These are phyloP conservation scores for Francoa sonchifolia DNA, from an alignment of 441 rosid genomes.

Conservation along the genomic window DNA sequence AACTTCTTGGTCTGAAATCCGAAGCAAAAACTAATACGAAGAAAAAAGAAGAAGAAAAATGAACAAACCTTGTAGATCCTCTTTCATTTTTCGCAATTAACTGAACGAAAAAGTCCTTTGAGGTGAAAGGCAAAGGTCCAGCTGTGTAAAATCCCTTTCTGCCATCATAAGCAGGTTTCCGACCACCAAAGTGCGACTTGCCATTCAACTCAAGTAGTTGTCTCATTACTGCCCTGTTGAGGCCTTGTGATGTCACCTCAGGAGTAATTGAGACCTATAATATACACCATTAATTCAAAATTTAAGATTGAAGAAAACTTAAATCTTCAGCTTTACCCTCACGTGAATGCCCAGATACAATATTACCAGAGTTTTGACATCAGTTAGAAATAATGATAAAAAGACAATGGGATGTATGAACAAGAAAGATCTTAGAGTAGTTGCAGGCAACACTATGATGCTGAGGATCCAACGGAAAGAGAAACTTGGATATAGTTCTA, in stretches of 20 bases:
- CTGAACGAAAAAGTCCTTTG: not conserved
- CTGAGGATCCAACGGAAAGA: too few relatives aligned
- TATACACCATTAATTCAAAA: not conserved
- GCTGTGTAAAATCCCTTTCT: not conserved
- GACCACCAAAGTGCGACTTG: not conserved
- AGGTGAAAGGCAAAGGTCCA: not conserved
- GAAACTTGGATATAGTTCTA: too few relatives aligned
- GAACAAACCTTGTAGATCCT: not conserved
- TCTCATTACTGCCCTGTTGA: not conserved
- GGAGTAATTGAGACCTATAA: not conserved
- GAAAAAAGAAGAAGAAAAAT: not conserved
- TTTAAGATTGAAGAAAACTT: not conserved
- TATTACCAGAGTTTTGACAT: too few relatives aligned
- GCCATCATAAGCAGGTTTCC: constrained; percentile 1
- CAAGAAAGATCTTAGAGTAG: too few relatives aligned
- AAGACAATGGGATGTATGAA: too few relatives aligned
- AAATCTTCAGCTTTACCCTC: not conserved
- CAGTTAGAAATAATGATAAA: not conserved
- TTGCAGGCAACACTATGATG: too few relatives aligned
- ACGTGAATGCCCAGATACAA: not conserved
- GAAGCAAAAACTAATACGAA: not conserved
- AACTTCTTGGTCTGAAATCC: too few relatives aligned
- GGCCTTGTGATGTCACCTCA: not conserved
- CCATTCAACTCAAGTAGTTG: not conserved
- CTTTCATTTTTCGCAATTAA: not conserved